phyloP scores from a whole-genome alignment of 2,329 filamentous ascomycete species.

The Aspergillus sp. region DNA sequence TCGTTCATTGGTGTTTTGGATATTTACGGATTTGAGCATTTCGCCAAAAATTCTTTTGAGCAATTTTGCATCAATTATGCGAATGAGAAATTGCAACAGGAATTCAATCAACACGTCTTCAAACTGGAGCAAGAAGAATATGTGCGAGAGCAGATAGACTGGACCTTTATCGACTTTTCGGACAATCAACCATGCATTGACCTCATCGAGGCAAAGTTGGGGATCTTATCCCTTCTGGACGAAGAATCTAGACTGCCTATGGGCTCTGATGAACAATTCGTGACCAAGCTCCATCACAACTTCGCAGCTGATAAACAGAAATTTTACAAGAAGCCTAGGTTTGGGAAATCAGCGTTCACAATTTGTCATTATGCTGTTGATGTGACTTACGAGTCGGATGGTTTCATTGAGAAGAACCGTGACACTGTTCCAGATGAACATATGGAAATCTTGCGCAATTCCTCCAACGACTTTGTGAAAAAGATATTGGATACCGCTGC shows the following conservation, averaged over 20 bases:
- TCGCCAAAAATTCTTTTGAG: constrained; percentile 99
- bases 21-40: constrained; percentile 99
- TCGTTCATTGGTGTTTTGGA: constrained; percentile 98
- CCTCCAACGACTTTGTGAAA: constrained; percentile 79
- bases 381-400: constrained; percentile 97
- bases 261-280: constrained; percentile 96
- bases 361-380: constrained; percentile 98
- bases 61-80: constrained; percentile 99
- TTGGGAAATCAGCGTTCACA: constrained; percentile 95
- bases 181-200: constrained; percentile 99
- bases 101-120: constrained; percentile 99
- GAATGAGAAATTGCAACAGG: constrained; percentile 98
- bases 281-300: constrained; percentile 93
- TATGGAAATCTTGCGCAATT: constrained; percentile 84
- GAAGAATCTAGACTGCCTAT: constrained; percentile 96
- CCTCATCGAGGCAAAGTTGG: constrained; percentile 93
- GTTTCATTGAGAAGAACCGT: constrained; percentile 99
- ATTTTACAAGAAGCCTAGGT: constrained; percentile 98
- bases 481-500: constrained; percentile 83
- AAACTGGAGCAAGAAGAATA: constrained; percentile 99
- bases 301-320: constrained; percentile 87
- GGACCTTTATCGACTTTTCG: constrained; percentile 99
- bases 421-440: constrained; percentile 98
- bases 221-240: constrained; percentile 86
- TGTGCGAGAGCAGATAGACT: constrained; percentile 92